Evolutionary conservation across 2,329 filamentous ascomycete species (phyloP).

Genomic region (Fusarium avenaceum): DNA sequence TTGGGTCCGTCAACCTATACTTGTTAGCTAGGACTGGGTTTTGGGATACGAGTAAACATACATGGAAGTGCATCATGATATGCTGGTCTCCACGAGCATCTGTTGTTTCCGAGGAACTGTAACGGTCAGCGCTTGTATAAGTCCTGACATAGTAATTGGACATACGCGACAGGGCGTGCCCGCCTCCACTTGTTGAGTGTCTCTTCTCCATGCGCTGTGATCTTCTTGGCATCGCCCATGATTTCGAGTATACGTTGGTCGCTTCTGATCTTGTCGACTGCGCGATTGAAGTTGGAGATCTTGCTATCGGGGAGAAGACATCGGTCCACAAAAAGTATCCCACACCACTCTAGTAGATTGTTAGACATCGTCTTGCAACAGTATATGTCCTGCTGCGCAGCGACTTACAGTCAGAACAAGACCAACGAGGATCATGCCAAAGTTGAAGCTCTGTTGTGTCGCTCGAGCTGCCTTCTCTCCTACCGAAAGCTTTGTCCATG

Average conservation of each 20-base stretch:
- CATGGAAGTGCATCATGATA: constrained; percentile 86
- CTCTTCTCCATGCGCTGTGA: constrained; percentile 84
- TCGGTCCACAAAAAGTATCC: constrained; percentile 83
- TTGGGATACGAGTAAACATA: constrained; percentile 56
- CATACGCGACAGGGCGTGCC: constrained; percentile 71
- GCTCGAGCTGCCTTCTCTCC: constrained; percentile 86
- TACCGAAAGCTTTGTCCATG: constrained; percentile 81
- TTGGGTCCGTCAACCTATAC: constrained; percentile 79
- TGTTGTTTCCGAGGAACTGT: constrained; percentile 74
- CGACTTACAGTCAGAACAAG: constrained; percentile 77
- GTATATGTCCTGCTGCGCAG: background rate
- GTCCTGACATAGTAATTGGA: background rate
- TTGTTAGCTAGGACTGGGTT: constrained; percentile 12
- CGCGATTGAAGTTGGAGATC: constrained; percentile 88
- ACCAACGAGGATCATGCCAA: constrained; percentile 81
- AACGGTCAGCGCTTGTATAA: constrained; percentile 46
- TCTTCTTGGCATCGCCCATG: constrained; percentile 80
- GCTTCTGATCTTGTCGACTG: constrained; percentile 81
- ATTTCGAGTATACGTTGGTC: constrained; percentile 79
- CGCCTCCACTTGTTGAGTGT: constrained; percentile 85
- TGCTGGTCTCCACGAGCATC: constrained; percentile 85
- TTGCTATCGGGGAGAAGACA: constrained; percentile 88
- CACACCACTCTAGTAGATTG: constrained; percentile 73
- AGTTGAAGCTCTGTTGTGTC: constrained; percentile 92
- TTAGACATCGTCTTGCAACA: constrained; percentile 12